Evolutionary conservation across 2,329 filamentous ascomycete genomes (phyloP), one percentile per base, ranked within the genome.

Genomic region (Aureobasidium uvarum): DNA sequence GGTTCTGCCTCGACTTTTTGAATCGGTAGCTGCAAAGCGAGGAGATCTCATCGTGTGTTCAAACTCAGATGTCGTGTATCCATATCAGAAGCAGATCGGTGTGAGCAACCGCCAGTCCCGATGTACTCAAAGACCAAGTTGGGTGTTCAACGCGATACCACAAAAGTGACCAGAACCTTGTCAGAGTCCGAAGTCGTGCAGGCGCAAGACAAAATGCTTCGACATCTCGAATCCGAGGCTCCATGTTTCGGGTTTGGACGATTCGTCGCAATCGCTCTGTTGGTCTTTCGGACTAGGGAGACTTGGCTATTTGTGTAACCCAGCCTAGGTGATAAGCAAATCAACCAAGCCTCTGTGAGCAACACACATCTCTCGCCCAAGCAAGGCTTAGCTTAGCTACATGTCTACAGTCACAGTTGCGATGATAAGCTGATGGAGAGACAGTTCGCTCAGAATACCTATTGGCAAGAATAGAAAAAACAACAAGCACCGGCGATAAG

Each of bases 351-450:
- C 23, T 51, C 25, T 43, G 41, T 51, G 48, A 11, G 48, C 4
- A 51, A 28, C 23, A 51, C 25, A 31, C 14, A n/a, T n/a, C 25
- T 51, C 28, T 10, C 48, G 2, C 16, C 48, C 46, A 51, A 51
- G 48, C 48, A 51, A 51, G 48, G 48, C 48, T 51, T 51, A 51
- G 25, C 48, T 51, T 51, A n/a, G 48, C 48, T 51, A 51, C 48
- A 16, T 51, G 28, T 51, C 48, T 51, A 51, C 48, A 51, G 48
- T 51, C 28, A n/a, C 16, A 18, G 7, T 33, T n/a, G 25, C 48
- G 8, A 51, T 5, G 48, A 51, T 51, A 51, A 51, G 48, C 48
- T 33, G 48, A n/a, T n/a, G 23, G 25, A 51, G 16, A 20, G 43
- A 25, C 10, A 13, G 14, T 18, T 14, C 6, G 5, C 6, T 18